phyloP scores from a whole-genome alignment of 2,329 filamentous ascomycete genomes.

The Xylariaceae sp. region DNA sequence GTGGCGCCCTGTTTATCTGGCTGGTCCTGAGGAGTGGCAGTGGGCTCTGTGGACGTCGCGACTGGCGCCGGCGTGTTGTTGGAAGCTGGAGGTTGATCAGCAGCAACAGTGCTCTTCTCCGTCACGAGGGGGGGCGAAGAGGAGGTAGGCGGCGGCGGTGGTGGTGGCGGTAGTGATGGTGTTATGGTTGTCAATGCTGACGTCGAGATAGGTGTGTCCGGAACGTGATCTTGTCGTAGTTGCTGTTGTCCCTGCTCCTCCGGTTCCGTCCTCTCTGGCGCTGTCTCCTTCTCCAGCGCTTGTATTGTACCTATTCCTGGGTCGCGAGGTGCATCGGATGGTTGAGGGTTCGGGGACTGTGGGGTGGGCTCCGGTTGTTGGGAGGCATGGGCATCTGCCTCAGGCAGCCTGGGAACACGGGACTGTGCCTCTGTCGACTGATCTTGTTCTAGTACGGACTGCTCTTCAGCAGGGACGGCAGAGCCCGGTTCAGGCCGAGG shows the following conservation, averaged over 20 bases:
- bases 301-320: constrained; percentile 23
- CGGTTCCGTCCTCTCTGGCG: constrained; percentile 24
- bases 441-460: constrained; percentile 26
- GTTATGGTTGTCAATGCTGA: constrained; percentile 15
- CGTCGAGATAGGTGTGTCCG: constrained; percentile 18
- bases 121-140: constrained; percentile 16
- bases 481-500: constrained; percentile 30
- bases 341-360: constrained; percentile 23
- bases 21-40: constrained; percentile 17
- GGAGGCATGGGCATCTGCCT: constrained; percentile 26
- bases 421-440: constrained; percentile 27
- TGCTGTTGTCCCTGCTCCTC: constrained; percentile 21
- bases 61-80: constrained; percentile 13
- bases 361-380: constrained; percentile 24
- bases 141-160: constrained; percentile 11
- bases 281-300: constrained; percentile 27
- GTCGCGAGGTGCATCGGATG: constrained; percentile 24
- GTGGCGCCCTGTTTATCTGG: constrained; percentile 20
- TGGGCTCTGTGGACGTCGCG: constrained; percentile 17
- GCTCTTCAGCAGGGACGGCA: constrained; percentile 32
- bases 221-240: constrained; percentile 19
- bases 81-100: constrained; percentile 13
- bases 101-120: constrained; percentile 18
- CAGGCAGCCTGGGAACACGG: constrained; percentile 23
- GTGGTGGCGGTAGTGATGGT: background rate